Conservation (phyloP, 495 filamentous ascomycete genomes). For the Tricharina praecox region DNA sequence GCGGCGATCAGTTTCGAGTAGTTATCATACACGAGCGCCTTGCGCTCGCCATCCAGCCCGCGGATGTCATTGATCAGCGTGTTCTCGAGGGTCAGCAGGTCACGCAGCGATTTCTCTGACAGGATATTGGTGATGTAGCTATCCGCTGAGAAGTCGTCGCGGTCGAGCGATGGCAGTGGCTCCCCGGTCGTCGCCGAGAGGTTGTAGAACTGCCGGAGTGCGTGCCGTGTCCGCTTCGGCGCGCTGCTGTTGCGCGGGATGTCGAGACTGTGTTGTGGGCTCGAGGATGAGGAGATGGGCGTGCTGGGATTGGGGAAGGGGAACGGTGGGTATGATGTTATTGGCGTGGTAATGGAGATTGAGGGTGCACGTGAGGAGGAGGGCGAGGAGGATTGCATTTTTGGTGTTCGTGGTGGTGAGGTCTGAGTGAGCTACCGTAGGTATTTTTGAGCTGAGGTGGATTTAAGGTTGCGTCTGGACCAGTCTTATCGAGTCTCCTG, state of each 20-base stretch:
- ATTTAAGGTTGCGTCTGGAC: no score
- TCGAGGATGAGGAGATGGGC: conserved; percentile 22
- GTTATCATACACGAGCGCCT: conserved; percentile 95
- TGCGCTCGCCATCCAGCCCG: conserved; percentile 82
- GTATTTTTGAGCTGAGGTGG: no score
- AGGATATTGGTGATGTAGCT: conserved; percentile 49
- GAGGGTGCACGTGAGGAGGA: conserved; percentile 37
- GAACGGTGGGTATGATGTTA: conserved; percentile 16
- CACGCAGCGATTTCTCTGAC: conserved; percentile 27
- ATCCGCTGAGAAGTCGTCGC: conserved; percentile 34
- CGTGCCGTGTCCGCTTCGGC: conserved; percentile 46
- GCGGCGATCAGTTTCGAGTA: conserved; percentile 89
- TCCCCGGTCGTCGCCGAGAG: conserved; percentile 37
- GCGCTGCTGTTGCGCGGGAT: conserved; percentile 31
- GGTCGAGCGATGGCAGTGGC: conserved; percentile 24
- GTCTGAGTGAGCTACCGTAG: no score
- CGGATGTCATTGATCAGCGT: conserved; percentile 40
- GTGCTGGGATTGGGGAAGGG: neutral
- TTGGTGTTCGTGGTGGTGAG: no score
- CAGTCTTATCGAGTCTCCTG: no score
- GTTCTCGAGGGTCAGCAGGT: neutral
- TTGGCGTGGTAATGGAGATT: conserved; percentile 55
- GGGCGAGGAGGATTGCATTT: no score
- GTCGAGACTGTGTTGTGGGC: conserved; percentile 29
- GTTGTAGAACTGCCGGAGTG: conserved; percentile 87